Evolutionary conservation across 768 basidiomycete genomes (phyloP).

Genomic region (Hebeloma cylindrosporum): DNA sequence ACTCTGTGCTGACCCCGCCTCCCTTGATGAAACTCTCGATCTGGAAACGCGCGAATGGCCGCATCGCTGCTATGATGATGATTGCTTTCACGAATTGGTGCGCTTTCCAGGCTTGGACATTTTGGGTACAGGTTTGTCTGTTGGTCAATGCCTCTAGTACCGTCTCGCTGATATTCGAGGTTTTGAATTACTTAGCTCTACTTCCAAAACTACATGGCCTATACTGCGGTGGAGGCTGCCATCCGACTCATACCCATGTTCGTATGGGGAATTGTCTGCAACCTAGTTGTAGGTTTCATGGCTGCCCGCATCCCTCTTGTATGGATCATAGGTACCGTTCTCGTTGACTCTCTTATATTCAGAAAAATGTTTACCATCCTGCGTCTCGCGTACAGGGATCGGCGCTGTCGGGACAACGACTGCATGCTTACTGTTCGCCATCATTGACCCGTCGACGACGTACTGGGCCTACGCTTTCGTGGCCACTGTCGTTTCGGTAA

Average conservation of each 20-base stretch:
- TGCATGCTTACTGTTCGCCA: constrained; percentile 66
- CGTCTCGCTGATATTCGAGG: not conserved
- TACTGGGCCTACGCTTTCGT: constrained; percentile 84
- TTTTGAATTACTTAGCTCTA: constrained; percentile 47
- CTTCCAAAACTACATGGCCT: constrained; percentile 63
- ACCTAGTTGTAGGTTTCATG: constrained; percentile 61
- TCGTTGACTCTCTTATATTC: not conserved
- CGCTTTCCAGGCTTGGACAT: constrained; percentile 53
- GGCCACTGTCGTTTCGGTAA: constrained; percentile 58
- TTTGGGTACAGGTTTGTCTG: constrained; percentile 30
- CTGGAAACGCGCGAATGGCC: constrained; percentile 63
- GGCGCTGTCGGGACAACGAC: constrained; percentile 60
- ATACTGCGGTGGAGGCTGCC: constrained; percentile 60
- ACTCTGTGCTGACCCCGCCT: constrained; percentile 42
- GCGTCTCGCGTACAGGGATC: constrained; percentile 11
- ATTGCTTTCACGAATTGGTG: constrained; percentile 69
- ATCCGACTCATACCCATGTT: constrained; percentile 72
- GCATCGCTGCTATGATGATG: constrained; percentile 57
- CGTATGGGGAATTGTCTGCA: constrained; percentile 61
- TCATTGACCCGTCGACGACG: constrained; percentile 53
- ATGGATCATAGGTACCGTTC: constrained; percentile 54
- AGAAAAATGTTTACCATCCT: not conserved
- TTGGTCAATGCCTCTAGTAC: no score
- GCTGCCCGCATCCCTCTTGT: constrained; percentile 56
- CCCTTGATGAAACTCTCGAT: constrained; percentile 65